A percentile compares a stretch with the other conserved stretches of the same genome.
phyloP scores from a whole-genome alignment of 1,284 basidiomycete species.

The Phenoliferia sp. region DNA sequence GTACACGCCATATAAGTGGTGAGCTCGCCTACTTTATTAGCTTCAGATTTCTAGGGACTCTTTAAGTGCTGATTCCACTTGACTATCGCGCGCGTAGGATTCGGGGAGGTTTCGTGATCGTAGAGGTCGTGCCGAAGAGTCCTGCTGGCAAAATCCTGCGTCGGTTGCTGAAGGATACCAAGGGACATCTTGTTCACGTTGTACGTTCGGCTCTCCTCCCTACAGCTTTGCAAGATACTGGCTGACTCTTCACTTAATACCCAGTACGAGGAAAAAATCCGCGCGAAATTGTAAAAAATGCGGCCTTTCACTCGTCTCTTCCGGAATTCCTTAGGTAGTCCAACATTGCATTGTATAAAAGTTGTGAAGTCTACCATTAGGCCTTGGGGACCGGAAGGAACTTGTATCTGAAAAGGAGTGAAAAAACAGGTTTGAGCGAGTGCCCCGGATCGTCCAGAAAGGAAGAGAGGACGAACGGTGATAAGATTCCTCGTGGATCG shows the following conservation, averaged over 20 bases:
- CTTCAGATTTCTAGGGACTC: neutral
- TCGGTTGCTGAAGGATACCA: constrained; percentile 27
- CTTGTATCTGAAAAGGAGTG: constrained; percentile 41
- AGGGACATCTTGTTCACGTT: constrained; percentile 24
- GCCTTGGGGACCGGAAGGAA: constrained; percentile 19
- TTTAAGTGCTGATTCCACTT: neutral
- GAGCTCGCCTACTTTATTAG: neutral
- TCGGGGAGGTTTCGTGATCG: constrained; percentile 28
- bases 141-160: constrained; percentile 31
- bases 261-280: constrained; percentile 27
- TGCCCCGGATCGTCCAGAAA: neutral
- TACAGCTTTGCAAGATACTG: neutral
- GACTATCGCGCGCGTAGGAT: constrained; percentile 8
- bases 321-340: no score
- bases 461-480: constrained; percentile 48
- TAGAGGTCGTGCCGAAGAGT: constrained; percentile 24
- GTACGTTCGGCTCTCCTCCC: neutral
- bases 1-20: constrained; percentile 33
- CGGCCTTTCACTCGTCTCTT: neutral
- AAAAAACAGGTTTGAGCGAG: no score
- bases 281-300: constrained; percentile 21
- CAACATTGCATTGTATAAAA: neutral
- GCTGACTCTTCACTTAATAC: neutral
- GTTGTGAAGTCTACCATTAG: neutral
- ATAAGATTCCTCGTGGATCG: constrained; percentile 87